Conservation (phyloP, 148 eudicot genomes). For the Dysphania ambrosioides region DNA sequence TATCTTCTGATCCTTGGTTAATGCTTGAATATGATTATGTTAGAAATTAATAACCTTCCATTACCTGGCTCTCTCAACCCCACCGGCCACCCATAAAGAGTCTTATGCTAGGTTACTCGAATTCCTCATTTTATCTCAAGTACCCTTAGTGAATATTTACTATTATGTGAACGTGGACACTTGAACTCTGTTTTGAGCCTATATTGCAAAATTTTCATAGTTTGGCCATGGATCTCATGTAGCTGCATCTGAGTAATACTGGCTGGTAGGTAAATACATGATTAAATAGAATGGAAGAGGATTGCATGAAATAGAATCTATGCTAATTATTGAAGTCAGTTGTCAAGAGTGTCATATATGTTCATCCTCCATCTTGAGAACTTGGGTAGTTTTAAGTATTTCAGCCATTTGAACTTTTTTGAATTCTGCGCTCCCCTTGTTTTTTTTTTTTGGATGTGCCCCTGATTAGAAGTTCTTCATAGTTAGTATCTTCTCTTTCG, state of each 20-base stretch:
- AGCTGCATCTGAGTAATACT: not conserved
- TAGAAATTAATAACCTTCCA: not conserved
- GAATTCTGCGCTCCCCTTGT: not conserved
- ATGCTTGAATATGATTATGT: slow-evolving; percentile 5
- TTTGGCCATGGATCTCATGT: not conserved
- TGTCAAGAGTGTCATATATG: no score
- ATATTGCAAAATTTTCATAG: not conserved
- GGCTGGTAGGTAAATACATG: no score
- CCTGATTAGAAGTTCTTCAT: not conserved
- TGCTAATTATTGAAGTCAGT: no score
- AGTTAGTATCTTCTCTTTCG: not conserved
- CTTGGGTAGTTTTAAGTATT: not conserved
- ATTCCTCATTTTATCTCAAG: not conserved
- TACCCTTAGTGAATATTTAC: not conserved
- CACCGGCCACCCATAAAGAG: not conserved
- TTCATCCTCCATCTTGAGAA: no score
- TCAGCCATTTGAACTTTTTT: no score
- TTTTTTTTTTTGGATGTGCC: not conserved
- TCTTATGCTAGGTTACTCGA: not conserved
- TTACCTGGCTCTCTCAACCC: not conserved
- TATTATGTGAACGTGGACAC: not conserved
- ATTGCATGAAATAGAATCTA: no score
- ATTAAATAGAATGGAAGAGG: not conserved
- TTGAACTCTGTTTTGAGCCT: not conserved
- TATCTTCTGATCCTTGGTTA: slow-evolving; percentile 8